phyloP scores from a whole-genome alignment of 2,329 filamentous ascomycete species.

The Apiospora aurea region DNA sequence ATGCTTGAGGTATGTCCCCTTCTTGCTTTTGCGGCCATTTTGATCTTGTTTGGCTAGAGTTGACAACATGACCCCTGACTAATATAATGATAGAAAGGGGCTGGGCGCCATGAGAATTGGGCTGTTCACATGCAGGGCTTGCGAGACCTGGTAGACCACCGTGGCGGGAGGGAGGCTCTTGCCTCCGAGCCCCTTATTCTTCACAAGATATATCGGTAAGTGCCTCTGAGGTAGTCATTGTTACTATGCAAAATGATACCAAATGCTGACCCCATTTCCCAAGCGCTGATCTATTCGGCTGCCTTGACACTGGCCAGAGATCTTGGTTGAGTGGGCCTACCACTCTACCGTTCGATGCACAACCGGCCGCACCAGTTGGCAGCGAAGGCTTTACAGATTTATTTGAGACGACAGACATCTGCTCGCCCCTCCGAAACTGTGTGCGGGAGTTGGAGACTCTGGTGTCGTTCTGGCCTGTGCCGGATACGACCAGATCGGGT shows the following conservation, averaged over 20 bases:
- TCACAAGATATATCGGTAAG: conserved; percentile 9
- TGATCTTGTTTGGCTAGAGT: not conserved
- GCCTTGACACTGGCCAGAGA: not conserved
- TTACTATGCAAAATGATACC: no score
- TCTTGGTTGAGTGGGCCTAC: not conserved
- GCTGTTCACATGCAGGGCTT: not conserved
- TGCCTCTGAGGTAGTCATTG: no score
- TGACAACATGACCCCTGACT: not conserved
- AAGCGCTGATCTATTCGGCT: not conserved
- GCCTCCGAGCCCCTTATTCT: not conserved
- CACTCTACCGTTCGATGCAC: not conserved
- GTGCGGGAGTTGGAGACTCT: not conserved
- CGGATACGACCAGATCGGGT: no score
- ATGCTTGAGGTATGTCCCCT: not conserved
- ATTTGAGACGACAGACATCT: not conserved
- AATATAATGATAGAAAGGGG: not conserved
- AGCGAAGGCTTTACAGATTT: not conserved
- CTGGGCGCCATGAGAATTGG: not conserved
- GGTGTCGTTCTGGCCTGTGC: not conserved
- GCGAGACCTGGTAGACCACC: not conserved
- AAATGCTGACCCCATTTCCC: not conserved
- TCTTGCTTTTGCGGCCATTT: no score
- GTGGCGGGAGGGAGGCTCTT: not conserved
- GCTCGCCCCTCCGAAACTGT: not conserved
- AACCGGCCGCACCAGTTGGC: not conserved